Conservation (phyloP, 2,329 filamentous ascomycete genomes). For the Colletotrichum chrysophilum region DNA sequence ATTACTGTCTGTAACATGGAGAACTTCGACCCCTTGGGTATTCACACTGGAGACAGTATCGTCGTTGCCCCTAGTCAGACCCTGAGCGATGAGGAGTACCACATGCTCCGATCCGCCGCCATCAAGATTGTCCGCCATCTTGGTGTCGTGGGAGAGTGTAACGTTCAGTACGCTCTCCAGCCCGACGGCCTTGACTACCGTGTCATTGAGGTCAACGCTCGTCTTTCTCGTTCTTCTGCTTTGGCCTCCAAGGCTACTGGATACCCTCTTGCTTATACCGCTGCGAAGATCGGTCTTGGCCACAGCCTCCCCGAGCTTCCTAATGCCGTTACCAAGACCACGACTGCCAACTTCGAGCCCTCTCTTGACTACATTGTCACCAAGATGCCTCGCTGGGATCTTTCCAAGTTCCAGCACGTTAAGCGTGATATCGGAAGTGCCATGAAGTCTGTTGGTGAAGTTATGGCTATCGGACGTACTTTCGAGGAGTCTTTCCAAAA, state of each 20-base stretch:
- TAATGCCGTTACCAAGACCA: slow-evolving; percentile 98
- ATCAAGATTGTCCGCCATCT: slow-evolving; percentile 99
- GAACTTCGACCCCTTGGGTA: slow-evolving; percentile 97
- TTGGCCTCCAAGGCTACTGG: slow-evolving; percentile 97
- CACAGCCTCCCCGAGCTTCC: slow-evolving; percentile 95
- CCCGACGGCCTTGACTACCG: slow-evolving; percentile 97
- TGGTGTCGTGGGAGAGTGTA: slow-evolving; percentile 97
- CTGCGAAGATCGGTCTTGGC: slow-evolving; percentile 96
- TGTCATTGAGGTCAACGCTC: slow-evolving; percentile 98
- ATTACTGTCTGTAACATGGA: slow-evolving; percentile 48
- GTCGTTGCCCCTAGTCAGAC: slow-evolving; percentile 98
- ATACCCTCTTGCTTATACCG: slow-evolving; percentile 95
- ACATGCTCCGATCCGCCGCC: slow-evolving; percentile 96
- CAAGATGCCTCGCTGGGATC: slow-evolving; percentile 98
- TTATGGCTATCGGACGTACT: slow-evolving; percentile 98
- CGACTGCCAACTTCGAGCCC: slow-evolving; percentile 98
- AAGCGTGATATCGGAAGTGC: slow-evolving; percentile 96
- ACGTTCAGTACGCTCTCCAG: slow-evolving; percentile 85
- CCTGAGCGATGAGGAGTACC: slow-evolving; percentile 96
- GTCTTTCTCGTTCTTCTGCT: slow-evolving; percentile 95
- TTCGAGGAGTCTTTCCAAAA: slow-evolving; percentile 99
- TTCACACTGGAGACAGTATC: slow-evolving; percentile 98
- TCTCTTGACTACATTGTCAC: slow-evolving; percentile 97
- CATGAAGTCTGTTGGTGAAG: slow-evolving; percentile 99
- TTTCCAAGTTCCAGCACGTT: slow-evolving; percentile 98